Conservation (phyloP, 768 basidiomycete species). For the Tylopilus sp. region DNA sequence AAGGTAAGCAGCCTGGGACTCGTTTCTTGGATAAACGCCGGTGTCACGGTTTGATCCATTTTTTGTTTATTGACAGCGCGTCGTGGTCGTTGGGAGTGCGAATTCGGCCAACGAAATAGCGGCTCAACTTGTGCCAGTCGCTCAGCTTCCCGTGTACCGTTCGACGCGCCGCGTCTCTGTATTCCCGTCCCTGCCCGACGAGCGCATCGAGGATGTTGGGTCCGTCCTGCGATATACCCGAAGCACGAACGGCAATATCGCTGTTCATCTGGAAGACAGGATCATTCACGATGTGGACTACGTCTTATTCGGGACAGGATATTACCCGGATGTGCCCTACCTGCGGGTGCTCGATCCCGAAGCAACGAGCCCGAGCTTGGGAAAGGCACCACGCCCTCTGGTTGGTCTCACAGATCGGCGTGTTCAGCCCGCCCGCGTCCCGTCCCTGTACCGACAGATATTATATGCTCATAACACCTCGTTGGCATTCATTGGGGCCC, state of each 20-base stretch:
- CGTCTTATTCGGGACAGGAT: conserved; percentile 48
- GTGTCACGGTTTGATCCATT: not conserved
- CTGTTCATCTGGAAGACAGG: conserved; percentile 35
- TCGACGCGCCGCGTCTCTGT: conserved; percentile 43
- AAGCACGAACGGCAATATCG: conserved; percentile 25
- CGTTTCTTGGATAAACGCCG: no score
- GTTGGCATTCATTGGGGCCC: conserved; percentile 44
- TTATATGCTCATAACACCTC: conserved; percentile 46
- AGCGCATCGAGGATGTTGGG: conserved; percentile 41
- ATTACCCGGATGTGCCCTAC: conserved; percentile 40
- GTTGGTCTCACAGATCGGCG: conserved; percentile 27
- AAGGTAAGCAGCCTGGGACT: not conserved
- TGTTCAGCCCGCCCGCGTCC: conserved; percentile 37
- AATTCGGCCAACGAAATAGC: conserved; percentile 54
- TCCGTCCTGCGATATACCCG: conserved; percentile 36
- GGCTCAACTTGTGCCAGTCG: conserved; percentile 40
- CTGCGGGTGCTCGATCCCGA: conserved; percentile 30
- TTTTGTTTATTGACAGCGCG: conserved; percentile 30
- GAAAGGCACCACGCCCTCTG: conserved; percentile 7
- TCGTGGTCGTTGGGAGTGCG: conserved; percentile 48
- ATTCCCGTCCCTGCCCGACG: conserved; percentile 42
- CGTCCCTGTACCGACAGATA: conserved; percentile 42
- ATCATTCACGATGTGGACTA: conserved; percentile 39
- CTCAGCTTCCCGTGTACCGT: conserved; percentile 41
- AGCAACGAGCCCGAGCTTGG: not conserved